A percentile compares a stretch with the other conserved stretches of the same genome.
Evolutionary conservation across 2,329 filamentous ascomycete genomes (phyloP).

Genomic region (Sarocladium kiliense): DNA sequence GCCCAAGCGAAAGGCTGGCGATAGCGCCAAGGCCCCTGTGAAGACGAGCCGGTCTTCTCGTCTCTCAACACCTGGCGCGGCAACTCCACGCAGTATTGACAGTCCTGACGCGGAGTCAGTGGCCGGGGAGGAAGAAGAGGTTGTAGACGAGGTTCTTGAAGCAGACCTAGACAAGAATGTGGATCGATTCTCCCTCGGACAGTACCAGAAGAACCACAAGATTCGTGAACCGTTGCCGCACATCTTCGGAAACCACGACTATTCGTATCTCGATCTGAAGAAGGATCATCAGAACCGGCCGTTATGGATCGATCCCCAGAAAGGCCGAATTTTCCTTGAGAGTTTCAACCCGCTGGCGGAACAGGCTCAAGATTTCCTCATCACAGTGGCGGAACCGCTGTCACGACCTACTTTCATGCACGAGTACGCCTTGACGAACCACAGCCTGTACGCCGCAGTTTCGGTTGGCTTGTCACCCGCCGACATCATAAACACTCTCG

Average conservation of each 20-base stretch:
- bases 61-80: constrained; percentile 55
- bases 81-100: constrained; percentile 53
- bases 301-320: constrained; percentile 86
- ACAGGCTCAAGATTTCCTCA: constrained; percentile 89
- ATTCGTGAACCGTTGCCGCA: constrained; percentile 39
- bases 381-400: constrained; percentile 89
- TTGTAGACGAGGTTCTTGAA: constrained; percentile 46
- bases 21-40: constrained; percentile 38
- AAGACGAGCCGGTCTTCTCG: constrained; percentile 54
- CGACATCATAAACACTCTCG: constrained; percentile 84
- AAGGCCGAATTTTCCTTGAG: constrained; percentile 85
- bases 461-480: constrained; percentile 86
- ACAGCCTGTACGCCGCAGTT: constrained; percentile 92
- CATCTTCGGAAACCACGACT: constrained; percentile 57
- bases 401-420: constrained; percentile 88
- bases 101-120: constrained; percentile 41
- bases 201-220: constrained; percentile 42
- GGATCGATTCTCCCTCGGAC: constrained; percentile 52
- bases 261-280: constrained; percentile 77
- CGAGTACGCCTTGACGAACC: constrained; percentile 86
- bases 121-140: constrained; percentile 40
- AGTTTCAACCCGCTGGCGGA: constrained; percentile 86
- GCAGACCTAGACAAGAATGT: constrained; percentile 53
- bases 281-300: constrained; percentile 85
- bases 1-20: constrained; percentile 62